Conservation (phyloP, 176 grass and related monocot species). For the Alloteropsis semialata region DNA sequence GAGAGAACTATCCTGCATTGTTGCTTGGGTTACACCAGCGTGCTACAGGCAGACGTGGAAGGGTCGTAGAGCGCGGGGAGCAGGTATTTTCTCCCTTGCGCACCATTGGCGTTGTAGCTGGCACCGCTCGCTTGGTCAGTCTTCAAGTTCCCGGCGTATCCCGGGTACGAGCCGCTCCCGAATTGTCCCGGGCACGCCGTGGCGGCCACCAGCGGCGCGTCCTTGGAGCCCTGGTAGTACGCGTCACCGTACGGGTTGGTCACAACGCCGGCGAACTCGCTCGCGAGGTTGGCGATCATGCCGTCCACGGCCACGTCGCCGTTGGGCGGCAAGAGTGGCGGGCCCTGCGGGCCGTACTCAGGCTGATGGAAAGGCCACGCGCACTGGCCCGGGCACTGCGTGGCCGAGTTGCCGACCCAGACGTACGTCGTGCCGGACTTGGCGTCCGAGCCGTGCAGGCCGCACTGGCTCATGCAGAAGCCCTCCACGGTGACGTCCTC, state of each 20-base stretch:
- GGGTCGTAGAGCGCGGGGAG: conserved; percentile 64
- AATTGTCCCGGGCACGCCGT: conserved; percentile 47
- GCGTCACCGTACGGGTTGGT: conserved; percentile 73
- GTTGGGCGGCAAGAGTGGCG: conserved; percentile 58
- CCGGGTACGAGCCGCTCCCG: conserved; percentile 60
- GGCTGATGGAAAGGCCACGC: conserved; percentile 90
- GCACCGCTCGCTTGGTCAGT: conserved; percentile 40
- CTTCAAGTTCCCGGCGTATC: conserved; percentile 56
- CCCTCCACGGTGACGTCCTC: conserved; percentile 56
- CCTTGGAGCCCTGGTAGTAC: conserved; percentile 62
- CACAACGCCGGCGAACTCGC: conserved; percentile 48
- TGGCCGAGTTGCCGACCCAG: conserved; percentile 59
- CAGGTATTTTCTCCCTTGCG: conserved; percentile 58
- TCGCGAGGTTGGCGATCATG: conserved; percentile 72
- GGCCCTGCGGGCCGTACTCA: conserved; percentile 48
- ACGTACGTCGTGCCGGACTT: conserved; percentile 37
- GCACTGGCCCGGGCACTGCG: conserved; percentile 69
- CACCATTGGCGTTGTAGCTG: conserved; percentile 67
- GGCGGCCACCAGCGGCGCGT: conserved; percentile 54
- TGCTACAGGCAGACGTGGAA: conserved; percentile 47
- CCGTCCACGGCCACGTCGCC: conserved; percentile 73
- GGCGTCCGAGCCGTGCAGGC: conserved; percentile 51
- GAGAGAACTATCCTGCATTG: neutral
- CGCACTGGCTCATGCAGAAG: conserved; percentile 61
- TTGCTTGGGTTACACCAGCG: conserved; percentile 35